Evolutionary conservation across 495 filamentous ascomycete genomes (phyloP).

Genomic region (Podospora pseudopauciseta): DNA sequence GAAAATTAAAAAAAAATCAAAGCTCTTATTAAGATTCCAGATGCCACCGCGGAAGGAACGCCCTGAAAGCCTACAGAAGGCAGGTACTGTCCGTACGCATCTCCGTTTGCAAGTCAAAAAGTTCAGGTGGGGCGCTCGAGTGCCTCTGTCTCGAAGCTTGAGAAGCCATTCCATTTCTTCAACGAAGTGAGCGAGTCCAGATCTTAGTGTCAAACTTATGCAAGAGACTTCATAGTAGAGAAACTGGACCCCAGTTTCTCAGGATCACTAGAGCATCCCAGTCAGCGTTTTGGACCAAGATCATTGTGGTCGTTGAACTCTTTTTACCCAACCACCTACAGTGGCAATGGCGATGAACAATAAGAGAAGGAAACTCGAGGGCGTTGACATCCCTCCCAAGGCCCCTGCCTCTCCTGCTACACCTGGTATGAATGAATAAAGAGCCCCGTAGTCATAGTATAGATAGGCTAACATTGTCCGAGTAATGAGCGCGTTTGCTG

Average conservation of each 20-base stretch:
- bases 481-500: constrained; percentile 52
- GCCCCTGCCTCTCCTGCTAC: constrained; percentile 19
- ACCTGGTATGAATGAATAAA: constrained; percentile 10
- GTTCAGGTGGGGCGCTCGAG: background rate
- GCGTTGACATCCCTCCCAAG: constrained; percentile 8
- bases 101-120: background rate
- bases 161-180: background rate
- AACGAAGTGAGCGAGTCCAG: background rate
- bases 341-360: constrained; percentile 35
- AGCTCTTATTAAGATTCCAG: too few relatives aligned
- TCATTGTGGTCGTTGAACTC: background rate
- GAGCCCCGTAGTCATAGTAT: background rate
- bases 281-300: background rate
- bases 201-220: background rate
- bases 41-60: too few relatives aligned
- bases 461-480: constrained; percentile 9
- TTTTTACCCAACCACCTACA: background rate
- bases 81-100: background rate
- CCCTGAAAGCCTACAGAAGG: background rate
- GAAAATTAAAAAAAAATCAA: too few relatives aligned
- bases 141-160: background rate
- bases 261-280: background rate
- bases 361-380: constrained; percentile 45
- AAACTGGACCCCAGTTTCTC: too few relatives aligned
- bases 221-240: background rate